Conservation (phyloP, 345 rosid genomes). For the Salix arbutifolia region DNA sequence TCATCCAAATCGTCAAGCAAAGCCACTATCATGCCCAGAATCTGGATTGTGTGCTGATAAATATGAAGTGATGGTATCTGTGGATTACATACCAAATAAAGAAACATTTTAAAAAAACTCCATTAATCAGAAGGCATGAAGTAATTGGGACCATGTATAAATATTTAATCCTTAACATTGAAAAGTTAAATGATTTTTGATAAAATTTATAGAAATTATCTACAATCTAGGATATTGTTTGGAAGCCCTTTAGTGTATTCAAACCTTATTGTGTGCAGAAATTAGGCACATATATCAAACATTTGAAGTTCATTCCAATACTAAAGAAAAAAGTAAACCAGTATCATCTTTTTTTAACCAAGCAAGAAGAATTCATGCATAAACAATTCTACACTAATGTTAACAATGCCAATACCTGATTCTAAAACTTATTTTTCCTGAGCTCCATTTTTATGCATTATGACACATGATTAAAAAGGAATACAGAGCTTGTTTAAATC, state of each 20-base stretch:
- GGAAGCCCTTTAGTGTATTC: too few species aligned
- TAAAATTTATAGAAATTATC: too few species aligned
- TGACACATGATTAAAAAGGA: not conserved
- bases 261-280: too few species aligned
- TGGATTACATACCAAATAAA: constrained; percentile 7
- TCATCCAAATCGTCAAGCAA: constrained; percentile 86
- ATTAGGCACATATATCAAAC: too few species aligned
- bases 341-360: not conserved
- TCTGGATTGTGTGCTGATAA: constrained; percentile 69
- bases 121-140: not conserved
- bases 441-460: not conserved
- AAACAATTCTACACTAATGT: not conserved
- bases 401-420: not conserved
- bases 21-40: constrained; percentile 78
- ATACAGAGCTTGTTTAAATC: not conserved
- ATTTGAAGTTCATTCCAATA: too few species aligned
- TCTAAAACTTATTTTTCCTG: not conserved
- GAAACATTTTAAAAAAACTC: not conserved
- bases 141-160: not conserved
- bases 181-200: not conserved
- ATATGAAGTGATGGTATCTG: constrained; percentile 86
- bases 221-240: too few species aligned
- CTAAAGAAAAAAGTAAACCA: not conserved
- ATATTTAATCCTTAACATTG: not conserved
- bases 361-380: not conserved